phyloP scores from a whole-genome alignment of 208 protist genomes.

The Crithidia bombi region DNA sequence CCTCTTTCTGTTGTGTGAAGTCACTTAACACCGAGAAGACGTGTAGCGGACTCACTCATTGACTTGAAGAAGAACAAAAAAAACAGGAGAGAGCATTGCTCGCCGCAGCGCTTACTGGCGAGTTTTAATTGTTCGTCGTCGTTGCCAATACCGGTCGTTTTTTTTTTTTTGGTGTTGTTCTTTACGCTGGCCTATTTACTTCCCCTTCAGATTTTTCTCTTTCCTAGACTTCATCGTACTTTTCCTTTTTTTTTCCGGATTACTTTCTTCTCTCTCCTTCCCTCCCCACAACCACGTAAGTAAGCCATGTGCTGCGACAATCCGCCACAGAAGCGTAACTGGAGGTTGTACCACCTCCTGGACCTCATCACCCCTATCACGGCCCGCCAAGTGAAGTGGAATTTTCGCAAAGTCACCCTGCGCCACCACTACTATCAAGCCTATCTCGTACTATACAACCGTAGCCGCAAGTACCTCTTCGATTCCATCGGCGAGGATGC shows the following conservation, averaged over 20 bases:
- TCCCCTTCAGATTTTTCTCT: background rate
- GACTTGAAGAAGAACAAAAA: no score
- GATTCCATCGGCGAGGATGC: constrained; percentile 81
- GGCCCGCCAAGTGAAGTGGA: constrained; percentile 83
- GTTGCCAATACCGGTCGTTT: background rate
- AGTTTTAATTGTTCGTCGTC: no score
- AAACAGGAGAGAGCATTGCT: no score
- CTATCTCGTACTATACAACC: constrained; percentile 82
- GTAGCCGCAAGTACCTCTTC: constrained; percentile 81
- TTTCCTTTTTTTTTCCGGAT: constrained; percentile 17
- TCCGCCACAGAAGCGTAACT: constrained; percentile 57
- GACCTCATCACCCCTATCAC: constrained; percentile 74
- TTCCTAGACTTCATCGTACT: constrained; percentile 1
- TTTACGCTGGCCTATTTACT: background rate
- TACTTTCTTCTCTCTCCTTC: constrained; percentile 2
- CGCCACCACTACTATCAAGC: constrained; percentile 90
- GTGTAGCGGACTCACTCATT: no score
- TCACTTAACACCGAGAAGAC: no score
- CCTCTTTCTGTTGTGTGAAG: no score
- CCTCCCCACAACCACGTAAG: background rate
- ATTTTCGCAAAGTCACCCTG: constrained; percentile 84
- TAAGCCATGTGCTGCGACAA: constrained; percentile 42
- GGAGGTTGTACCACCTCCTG: constrained; percentile 86
- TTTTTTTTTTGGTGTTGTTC: no score
- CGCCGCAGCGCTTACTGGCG: no score